These are phyloP conservation scores for Penicillium italicum DNA, from an alignment of 2,329 filamentous ascomycete species.

Conservation along the genomic window DNA sequence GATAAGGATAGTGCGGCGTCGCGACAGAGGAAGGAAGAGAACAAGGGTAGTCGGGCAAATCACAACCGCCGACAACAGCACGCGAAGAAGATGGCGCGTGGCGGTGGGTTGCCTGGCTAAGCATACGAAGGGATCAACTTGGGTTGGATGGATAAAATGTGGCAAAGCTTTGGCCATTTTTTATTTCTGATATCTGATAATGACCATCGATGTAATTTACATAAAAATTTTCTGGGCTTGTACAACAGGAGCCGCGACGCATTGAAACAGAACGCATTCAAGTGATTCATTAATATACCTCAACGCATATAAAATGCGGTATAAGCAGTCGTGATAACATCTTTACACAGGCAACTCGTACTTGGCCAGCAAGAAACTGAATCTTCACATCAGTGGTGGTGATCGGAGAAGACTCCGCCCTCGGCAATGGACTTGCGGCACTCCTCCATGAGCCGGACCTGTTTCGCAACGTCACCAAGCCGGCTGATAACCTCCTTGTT, in stretches of 20 bases:
- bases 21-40: slow-evolving; percentile 73
- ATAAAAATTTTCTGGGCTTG: neutral
- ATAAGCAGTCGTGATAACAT: slow-evolving; percentile 7
- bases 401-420: slow-evolving; percentile 33
- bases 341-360: slow-evolving; percentile 3
- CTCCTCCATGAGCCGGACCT: slow-evolving; percentile 72
- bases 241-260: neutral
- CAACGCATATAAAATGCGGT: neutral
- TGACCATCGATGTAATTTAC: slow-evolving; percentile 3
- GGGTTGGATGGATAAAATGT: neutral
- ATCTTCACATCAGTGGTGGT: slow-evolving; percentile 23
- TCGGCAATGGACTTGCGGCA: slow-evolving; percentile 56
- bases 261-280: slow-evolving; percentile 2
- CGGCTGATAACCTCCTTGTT: slow-evolving; percentile 76
- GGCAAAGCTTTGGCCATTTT: neutral
- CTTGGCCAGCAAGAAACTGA: slow-evolving; percentile 7
- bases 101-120: slow-evolving; percentile 42
- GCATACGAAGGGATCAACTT: neutral
- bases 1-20: slow-evolving; percentile 69
- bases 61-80: slow-evolving; percentile 75
- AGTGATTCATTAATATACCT: slow-evolving; percentile 12
- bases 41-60: slow-evolving; percentile 77
- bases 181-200: neutral
- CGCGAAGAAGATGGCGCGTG: slow-evolving; percentile 60
- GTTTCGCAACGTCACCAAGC: slow-evolving; percentile 73